phyloP scores from a whole-genome alignment of 352 stramenopile genomes.

The Achlya hypogyna region DNA sequence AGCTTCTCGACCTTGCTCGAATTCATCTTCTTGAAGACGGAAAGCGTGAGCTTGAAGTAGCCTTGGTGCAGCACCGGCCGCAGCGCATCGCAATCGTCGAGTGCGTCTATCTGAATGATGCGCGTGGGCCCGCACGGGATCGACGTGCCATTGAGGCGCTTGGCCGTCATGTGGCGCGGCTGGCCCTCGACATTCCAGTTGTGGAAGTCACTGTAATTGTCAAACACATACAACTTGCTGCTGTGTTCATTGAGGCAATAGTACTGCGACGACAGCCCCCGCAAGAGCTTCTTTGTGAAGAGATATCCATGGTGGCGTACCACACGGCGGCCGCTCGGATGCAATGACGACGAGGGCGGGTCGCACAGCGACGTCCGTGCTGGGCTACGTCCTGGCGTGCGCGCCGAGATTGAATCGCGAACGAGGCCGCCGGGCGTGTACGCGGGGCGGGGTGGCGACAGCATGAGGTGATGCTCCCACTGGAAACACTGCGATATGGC shows the following conservation, averaged over 20 bases:
- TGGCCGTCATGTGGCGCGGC: background rate
- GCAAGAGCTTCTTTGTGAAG: conserved; percentile 7
- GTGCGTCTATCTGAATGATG: conserved; percentile 5
- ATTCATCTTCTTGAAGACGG: conserved; percentile 4
- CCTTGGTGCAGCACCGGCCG: background rate
- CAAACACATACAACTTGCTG: conserved; percentile 10
- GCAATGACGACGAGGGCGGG: background rate
- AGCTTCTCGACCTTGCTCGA: conserved; percentile 14
- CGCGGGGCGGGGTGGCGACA: background rate
- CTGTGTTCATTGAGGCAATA: conserved; percentile 14
- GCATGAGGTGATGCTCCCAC: background rate
- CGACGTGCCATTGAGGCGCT: background rate
- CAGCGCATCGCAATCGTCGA: conserved; percentile 11
- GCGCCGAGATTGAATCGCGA: background rate
- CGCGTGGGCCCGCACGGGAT: background rate
- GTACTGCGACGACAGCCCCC: conserved; percentile 5
- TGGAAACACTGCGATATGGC: background rate
- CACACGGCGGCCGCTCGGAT: too few species aligned
- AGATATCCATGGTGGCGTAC: conserved; percentile 17
- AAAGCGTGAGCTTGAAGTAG: conserved; percentile 5
- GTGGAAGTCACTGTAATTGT: conserved; percentile 10
- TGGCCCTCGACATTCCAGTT: conserved; percentile 17
- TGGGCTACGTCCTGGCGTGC: background rate
- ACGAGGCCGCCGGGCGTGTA: background rate
- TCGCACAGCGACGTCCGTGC: background rate